Base-by-base conservation (phyloP, 768 basidiomycete genomes). In the Pleurotus tuoliensis region DNA sequence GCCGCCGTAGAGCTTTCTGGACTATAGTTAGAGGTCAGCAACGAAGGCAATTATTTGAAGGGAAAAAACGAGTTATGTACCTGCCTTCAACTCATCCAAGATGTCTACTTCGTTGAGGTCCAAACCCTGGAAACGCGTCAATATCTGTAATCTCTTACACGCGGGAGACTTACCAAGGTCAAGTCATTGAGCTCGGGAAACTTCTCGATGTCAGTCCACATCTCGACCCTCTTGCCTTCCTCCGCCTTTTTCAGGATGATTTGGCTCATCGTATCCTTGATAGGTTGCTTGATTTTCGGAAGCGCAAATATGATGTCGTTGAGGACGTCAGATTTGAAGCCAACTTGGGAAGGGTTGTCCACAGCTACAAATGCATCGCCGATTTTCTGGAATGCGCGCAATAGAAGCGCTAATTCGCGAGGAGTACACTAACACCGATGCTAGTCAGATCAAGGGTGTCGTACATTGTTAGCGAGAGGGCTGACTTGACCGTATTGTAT, bases 401-500 rank as follows among this genome's bases (percentile, higher is more conserved):
- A 78, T 13, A 98, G 74, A 4, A 82, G 67, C 0, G 84, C 81
- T 11, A 98, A 78, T 66, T 99, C 96, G 65, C 85, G 78, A 0
- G 95, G 90, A 1, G 88, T 87, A 52, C 92, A 94, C 87, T 92
- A 61, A 34, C 8, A 34, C 1, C 7, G 3, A 9, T 34, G 30
- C 30, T 34, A 9, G 30, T 34, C 30, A 34, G 30, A 34, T 34
- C 3, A 30, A 49, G 45, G 22, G 16, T 48, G 12, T 53, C 47
- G 61, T 18, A n/a, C 38, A 44, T 15, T 38, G 39, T 30, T 4
- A 25, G 39, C 18, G 45, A 8, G 20, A 37, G n/a, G 16, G 61
- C 75, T 61, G 61, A 93, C 92, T 75, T 93, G 90, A 47, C 93
- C 90, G 62, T 96, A 96, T 65, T 95, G 92, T 30, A 98, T 89